Evolutionary conservation across 2,329 filamentous ascomycete species (phyloP), one percentile per base, ranked within the genome.

Genomic region (Ophiobolus disseminans): DNA sequence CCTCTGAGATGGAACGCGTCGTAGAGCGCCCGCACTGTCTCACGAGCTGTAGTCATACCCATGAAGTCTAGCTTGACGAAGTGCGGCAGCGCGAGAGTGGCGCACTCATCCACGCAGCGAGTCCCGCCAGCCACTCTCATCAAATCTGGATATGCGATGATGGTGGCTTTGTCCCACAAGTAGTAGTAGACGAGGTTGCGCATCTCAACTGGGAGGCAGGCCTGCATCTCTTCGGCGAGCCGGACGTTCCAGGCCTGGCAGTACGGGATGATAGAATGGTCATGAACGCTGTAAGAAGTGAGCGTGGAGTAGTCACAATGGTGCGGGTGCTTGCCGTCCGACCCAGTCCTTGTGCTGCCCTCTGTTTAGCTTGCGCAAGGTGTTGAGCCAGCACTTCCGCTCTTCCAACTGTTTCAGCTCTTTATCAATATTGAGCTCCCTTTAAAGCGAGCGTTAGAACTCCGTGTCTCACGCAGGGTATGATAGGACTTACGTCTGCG

Each of bases 321-420:
- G n/a, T n/a, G n/a, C n/a, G n/a, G n/a, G n/a, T n/a, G n/a, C n/a
- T 40, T 40, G 16, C 30, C 30, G 5, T 9, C 9, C 11, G 11
- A 50, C 17, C 40, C 47, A 50, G 13, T 45, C 36, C 11, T 22
- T 31, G 6, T 40, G 31, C 20, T 45, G 47, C 1, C 47, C 40
- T 31, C 11, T n/a, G 28, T 14, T 11, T 5, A 14, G 4, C 16
- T 11, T n/a, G 28, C 14, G 30, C 30, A 32, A 14, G n/a, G 30
- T 32, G n/a, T 32, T 8, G n/a, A 32, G 30, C 30, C 30, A 32
- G 7, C n/a, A 14, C 7, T 11, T 32, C 7, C 30, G 30, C 30
- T 32, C 30, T 32, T 32, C 9, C 5, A 32, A n/a, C n/a, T 32
- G 8, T 14, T 9, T 8, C 30, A 9, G 7, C 30, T 32, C 30